Evolutionary conservation across 2,329 filamentous ascomycete genomes (phyloP).

Genomic region (Xylariales sp.): DNA sequence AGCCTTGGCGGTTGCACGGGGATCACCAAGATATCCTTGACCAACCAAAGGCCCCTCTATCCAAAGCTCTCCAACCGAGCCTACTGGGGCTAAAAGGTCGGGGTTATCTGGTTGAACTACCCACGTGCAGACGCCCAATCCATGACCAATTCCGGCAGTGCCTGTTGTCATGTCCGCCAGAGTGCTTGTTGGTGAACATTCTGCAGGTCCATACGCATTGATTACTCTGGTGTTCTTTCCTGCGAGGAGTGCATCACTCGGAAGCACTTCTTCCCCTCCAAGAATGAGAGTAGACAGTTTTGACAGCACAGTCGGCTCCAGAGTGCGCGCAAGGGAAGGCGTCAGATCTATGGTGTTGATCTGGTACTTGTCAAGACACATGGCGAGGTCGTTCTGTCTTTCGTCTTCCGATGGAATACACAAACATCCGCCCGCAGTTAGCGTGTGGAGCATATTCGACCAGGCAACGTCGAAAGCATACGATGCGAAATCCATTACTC

Average conservation of each 20-base stretch:
- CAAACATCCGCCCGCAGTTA: constrained; percentile 24
- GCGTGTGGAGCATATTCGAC: constrained; percentile 1
- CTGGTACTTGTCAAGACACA: constrained; percentile 11
- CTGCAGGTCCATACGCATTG: constrained; percentile 32
- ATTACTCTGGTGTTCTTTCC: too few relatives aligned
- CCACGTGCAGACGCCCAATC: constrained; percentile 27
- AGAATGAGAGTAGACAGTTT: too few relatives aligned
- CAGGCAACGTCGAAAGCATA: constrained; percentile 6
- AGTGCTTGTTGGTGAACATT: constrained; percentile 28
- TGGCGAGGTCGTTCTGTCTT: constrained; percentile 15
- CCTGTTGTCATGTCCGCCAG: neutral
- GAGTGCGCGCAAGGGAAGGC: neutral
- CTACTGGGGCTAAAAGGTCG: constrained; percentile 24
- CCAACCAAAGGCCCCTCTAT: constrained; percentile 28
- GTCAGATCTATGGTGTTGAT: neutral
- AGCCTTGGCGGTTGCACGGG: constrained; percentile 32
- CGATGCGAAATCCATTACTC: constrained; percentile 3
- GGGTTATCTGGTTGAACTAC: constrained; percentile 23
- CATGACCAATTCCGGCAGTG: constrained; percentile 25
- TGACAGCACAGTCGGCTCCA: neutral
- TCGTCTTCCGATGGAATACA: constrained; percentile 32
- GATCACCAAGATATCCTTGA: constrained; percentile 34
- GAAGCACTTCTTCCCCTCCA: too few relatives aligned
- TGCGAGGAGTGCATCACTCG: too few relatives aligned
- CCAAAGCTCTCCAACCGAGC: constrained; percentile 33